These are phyloP conservation scores for Sisymbrium irio DNA, from an alignment of 345 rosid genomes.

Conservation along the genomic window DNA sequence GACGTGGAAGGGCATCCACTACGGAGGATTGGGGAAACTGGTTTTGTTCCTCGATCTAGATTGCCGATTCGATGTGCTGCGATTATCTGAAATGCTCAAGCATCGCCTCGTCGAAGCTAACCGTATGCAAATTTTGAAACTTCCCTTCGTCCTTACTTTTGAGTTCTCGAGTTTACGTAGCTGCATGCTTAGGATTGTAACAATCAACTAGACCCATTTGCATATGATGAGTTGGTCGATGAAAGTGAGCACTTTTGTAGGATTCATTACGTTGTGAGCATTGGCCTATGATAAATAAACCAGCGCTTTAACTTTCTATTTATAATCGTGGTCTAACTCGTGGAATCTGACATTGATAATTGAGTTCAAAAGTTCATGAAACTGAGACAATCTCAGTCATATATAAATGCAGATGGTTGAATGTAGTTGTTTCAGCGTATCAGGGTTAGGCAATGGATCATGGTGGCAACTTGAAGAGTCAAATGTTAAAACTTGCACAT, in stretches of 20 bases:
- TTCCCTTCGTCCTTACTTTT: background rate
- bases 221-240: background rate
- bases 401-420: constrained; percentile 1
- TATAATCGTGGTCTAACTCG: background rate
- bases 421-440: constrained; percentile 1
- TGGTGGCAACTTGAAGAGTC: constrained; percentile 32
- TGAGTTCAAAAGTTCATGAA: background rate
- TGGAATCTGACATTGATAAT: background rate
- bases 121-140: background rate
- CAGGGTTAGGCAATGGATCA: constrained; percentile 33
- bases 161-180: background rate
- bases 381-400: background rate
- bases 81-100: constrained; percentile 59
- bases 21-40: constrained; percentile 61
- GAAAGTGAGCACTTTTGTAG: background rate
- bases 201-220: background rate
- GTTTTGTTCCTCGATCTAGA: constrained; percentile 73
- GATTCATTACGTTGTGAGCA: background rate
- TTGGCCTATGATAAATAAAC: background rate
- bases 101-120: constrained; percentile 48
- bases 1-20: constrained; percentile 59
- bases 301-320: background rate
- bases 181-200: background rate
- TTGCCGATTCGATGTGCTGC: constrained; percentile 61
- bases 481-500: background rate